These are phyloP conservation scores for Aethionema arabicum DNA, from an alignment of 345 rosid species.

Conservation along the genomic window DNA sequence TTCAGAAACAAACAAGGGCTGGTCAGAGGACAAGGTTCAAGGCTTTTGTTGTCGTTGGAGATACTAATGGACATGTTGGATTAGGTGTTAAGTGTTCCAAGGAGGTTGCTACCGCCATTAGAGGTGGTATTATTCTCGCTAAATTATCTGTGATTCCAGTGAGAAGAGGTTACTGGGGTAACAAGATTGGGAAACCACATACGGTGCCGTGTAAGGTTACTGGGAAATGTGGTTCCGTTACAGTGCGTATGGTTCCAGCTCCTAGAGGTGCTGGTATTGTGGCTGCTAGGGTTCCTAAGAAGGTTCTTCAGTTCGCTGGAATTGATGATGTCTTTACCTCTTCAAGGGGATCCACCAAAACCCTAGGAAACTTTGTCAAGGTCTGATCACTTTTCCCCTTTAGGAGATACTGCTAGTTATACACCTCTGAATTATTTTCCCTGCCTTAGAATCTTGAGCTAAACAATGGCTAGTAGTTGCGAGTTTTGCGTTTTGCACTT, in stretches of 20 bases:
- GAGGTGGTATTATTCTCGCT: conserved; percentile 62
- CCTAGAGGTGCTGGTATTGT: conserved; percentile 74
- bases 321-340: conserved; percentile 73
- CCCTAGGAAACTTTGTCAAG: conserved; percentile 75
- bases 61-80: conserved; percentile 63
- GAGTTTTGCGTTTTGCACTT: too few species aligned
- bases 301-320: conserved; percentile 68
- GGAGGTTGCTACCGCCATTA: conserved; percentile 70
- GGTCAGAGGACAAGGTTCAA: conserved; percentile 71
- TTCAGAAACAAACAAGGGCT: conserved; percentile 77
- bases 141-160: conserved; percentile 66
- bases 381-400: conserved; percentile 23
- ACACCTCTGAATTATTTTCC: too few species aligned
- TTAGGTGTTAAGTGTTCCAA: conserved; percentile 70
- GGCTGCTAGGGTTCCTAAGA: conserved; percentile 72
- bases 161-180: conserved; percentile 77
- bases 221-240: conserved; percentile 66
- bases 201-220: conserved; percentile 75
- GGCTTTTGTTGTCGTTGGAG: conserved; percentile 67
- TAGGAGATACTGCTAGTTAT: neutral
- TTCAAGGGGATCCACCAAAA: conserved; percentile 65
- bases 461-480: neutral
- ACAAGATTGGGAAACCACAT: conserved; percentile 73
- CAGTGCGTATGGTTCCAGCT: conserved; percentile 77
- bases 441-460: too few species aligned